Base-by-base conservation (phyloP, 2,329 filamentous ascomycete genomes). In the Trichoderma endophyticum region DNA sequence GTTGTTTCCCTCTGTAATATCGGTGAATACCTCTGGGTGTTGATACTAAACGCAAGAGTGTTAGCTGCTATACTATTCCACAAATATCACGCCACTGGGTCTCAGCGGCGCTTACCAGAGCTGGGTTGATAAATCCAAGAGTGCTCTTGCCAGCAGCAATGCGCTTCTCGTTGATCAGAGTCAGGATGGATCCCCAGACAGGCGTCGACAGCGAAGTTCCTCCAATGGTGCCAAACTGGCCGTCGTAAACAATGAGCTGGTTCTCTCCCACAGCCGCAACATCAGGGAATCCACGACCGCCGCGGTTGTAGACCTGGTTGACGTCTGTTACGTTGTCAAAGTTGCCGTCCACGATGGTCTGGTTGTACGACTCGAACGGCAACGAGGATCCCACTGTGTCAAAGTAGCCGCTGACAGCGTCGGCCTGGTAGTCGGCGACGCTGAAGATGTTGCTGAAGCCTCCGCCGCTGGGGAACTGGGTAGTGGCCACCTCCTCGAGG, bases 221-320 rank as follows among this genome's bases (percentile, higher is more conserved):
- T 67, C 81, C 86, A 1, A 86, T 81, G 32, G 84, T 78, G 0
- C 75, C 75, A 71, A 84, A 85, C 8, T 77, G 76, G 26, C 84
- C 84, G 63, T 85, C 79, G 39, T 85, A 78, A 1, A 83, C 82
- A 6, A 85, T 78, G 43, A 82, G 80, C 73, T 81, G 83, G 56
- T 81, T 83, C 7, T 81, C 82, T 4, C 83, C 84, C 32, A 84
- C 82, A n/a, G 82, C 83, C 5, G 79, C 75, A 12, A 85, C 80
- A 66, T 87, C 85, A 0, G 85, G 86, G 74, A 82, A 85, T 1
- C 82, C 85, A 21, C 85, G 81, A 62, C 82, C 79, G 4, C 56
- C 56, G 7, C 14, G 34, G 77, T 86, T 84, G 80, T 83, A 87
- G 57, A 82, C 81, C 18, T 26, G 26, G 77, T 86, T 85, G 43